Percentiles rank a stretch among this genome's conserved stretches.
phyloP scores from a whole-genome alignment of 2,329 filamentous ascomycete genomes.

The Cucurbitaria berberidis region DNA sequence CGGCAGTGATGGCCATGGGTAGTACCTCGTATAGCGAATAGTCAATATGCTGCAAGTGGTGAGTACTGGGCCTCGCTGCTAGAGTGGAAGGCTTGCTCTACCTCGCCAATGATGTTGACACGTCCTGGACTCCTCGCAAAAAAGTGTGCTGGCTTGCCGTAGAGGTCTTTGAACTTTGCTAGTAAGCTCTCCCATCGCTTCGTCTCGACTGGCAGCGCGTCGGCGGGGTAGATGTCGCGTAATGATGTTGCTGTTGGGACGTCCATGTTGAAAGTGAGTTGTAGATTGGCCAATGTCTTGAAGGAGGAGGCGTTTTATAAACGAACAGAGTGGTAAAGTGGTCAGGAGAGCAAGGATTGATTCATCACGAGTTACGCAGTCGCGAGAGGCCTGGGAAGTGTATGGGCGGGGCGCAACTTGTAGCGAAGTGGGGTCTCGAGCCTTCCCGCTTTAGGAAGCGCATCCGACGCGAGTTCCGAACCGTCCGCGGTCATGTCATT shows the following conservation, averaged over 20 bases:
- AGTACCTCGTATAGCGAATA: constrained; percentile 96
- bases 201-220: constrained; percentile 70
- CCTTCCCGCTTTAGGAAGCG: constrained; percentile 25
- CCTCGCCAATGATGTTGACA: constrained; percentile 96
- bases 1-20: constrained; percentile 92
- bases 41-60: constrained; percentile 76
- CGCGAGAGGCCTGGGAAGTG: constrained; percentile 24
- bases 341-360: constrained; percentile 1
- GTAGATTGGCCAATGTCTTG: neutral
- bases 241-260: constrained; percentile 80
- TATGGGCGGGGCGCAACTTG: constrained; percentile 27
- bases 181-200: constrained; percentile 78
- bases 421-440: constrained; percentile 31
- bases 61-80: constrained; percentile 7
- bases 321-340: constrained; percentile 7
- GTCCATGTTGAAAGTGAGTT: constrained; percentile 37
- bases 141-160: constrained; percentile 76
- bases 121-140: constrained; percentile 89
- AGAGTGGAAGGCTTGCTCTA: constrained; percentile 20
- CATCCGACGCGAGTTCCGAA: constrained; percentile 21
- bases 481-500: constrained; percentile 19
- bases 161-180: constrained; percentile 71
- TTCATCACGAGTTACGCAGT: constrained; percentile 21
- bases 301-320: neutral
- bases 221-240: constrained; percentile 80